These are phyloP conservation scores for Torulaspora delbrueckii DNA, from an alignment of 805 yeast species.

Conservation along the genomic window DNA sequence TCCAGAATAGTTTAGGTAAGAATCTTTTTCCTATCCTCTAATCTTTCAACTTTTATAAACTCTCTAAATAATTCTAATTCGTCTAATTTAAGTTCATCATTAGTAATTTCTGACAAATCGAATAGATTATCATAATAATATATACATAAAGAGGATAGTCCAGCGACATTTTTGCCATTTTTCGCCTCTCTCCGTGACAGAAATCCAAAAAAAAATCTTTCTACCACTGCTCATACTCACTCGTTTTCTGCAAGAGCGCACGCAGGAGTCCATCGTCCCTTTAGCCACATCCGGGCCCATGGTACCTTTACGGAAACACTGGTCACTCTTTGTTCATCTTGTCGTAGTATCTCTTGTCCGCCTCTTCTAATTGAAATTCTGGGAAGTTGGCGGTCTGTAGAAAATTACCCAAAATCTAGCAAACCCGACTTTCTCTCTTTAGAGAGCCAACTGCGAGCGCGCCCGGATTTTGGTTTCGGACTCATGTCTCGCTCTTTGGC, in stretches of 20 bases:
- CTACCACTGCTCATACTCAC: too few relatives aligned
- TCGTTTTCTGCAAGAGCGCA: neutral
- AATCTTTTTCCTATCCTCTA: too few relatives aligned
- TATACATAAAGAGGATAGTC: neutral
- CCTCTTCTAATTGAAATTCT: neutral
- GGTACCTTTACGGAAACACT: too few relatives aligned
- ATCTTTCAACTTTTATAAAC: too few relatives aligned
- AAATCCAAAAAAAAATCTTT: neutral
- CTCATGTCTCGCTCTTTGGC: neutral
- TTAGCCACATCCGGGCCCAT: neutral
- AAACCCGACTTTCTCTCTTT: neutral
- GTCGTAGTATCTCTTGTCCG: neutral
- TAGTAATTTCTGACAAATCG: too few relatives aligned
- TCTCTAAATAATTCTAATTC: too few relatives aligned
- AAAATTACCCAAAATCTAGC: neutral
- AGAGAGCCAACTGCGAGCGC: neutral
- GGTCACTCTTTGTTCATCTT: neutral
- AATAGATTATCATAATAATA: slow-evolving; percentile 31
- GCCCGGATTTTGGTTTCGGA: slow-evolving; percentile 3
- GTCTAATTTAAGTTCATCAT: too few relatives aligned
- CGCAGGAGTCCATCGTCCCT: neutral
- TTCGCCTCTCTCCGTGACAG: neutral
- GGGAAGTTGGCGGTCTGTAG: neutral
- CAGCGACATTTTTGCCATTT: neutral
- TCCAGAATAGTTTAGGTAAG: too few relatives aligned